Conservation (phyloP, 768 basidiomycete species). For the Lactarius tabidus region DNA sequence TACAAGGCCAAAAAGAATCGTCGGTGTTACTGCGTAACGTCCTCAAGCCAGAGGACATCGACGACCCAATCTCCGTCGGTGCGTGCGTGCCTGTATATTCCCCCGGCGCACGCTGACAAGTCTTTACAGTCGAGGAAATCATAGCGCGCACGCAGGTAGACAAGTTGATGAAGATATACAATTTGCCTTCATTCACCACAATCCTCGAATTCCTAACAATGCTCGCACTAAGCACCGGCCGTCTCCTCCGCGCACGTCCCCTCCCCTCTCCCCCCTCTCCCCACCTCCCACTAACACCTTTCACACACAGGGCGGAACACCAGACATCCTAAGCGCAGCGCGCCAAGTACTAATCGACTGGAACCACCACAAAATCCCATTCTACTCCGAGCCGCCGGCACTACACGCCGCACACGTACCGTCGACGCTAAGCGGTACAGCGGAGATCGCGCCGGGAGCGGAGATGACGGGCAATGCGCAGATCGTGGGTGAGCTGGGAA, state of each 20-base stretch:
- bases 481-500: constrained; percentile 64
- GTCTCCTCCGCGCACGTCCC: constrained; percentile 67
- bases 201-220: constrained; percentile 86
- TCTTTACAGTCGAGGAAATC: constrained; percentile 90
- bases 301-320: constrained; percentile 71
- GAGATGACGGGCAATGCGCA: constrained; percentile 79
- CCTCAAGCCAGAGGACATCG: constrained; percentile 84
- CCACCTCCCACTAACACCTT: neutral
- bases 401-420: constrained; percentile 77
- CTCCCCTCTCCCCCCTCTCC: neutral
- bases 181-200: constrained; percentile 67
- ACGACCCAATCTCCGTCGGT: constrained; percentile 90
- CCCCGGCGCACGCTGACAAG: too few relatives aligned
- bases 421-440: constrained; percentile 37
- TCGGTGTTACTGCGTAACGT: constrained; percentile 83
- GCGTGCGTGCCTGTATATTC: too few relatives aligned
- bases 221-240: constrained; percentile 77
- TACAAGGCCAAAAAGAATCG: constrained; percentile 41
- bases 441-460: constrained; percentile 58
- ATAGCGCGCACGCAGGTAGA: constrained; percentile 62
- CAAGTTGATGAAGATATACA: constrained; percentile 82
- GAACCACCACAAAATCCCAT: constrained; percentile 95
- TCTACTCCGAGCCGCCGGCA: constrained; percentile 73
- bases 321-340: constrained; percentile 79
- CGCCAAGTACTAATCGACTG: constrained; percentile 84